Evolutionary conservation across 257 asterid genomes (phyloP), one percentile per base, ranked within the genome.

Genomic region (Plantago elongata): DNA sequence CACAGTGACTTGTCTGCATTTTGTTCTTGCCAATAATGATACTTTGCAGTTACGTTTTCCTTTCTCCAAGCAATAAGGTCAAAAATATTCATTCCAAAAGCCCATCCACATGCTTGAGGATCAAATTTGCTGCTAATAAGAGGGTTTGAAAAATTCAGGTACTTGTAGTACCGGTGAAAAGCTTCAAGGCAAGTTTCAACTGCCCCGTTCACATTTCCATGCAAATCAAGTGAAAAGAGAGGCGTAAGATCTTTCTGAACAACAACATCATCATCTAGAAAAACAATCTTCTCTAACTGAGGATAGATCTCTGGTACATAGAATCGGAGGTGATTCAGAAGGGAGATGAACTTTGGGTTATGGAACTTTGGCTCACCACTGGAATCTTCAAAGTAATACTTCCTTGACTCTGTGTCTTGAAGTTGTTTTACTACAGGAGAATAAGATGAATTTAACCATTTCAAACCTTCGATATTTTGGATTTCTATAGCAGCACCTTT

Each of bases 71-170:
- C 80, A 54, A 83, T 81, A 82, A 90, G 65, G 71, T 90, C 94
- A 45, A 90, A 90, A 14, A 90, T 74, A 22, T 87, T 87, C 97
- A 90, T 77, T 7, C 97, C 97, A 44, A 85, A 87, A 0, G 96
- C 97, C 96, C 97, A 90, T 14, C 95, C 97, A 60, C 97, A 87
- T 17, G 95, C 83, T 67, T 87, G 96, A 5, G 97, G 97, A 57
- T 90, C 96, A 7, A 87, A 81, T 70, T 85, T 90, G 16, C 89
- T 64, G 79, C 94, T 78, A 59, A 90, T 85, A 47, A 85, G 85
- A 0, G 89, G 85, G 70, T 83, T 90, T 5, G 96, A 87, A 71
- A 90, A 90, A 49, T 90, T 90, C 54, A 90, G 90, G 70, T 90
- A 90, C 73, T 78, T 78, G 60, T 83, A 85, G 76, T 77, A 90